Conservation (phyloP, 1,284 basidiomycete species). For the Lignosus rhinocerotis region DNA sequence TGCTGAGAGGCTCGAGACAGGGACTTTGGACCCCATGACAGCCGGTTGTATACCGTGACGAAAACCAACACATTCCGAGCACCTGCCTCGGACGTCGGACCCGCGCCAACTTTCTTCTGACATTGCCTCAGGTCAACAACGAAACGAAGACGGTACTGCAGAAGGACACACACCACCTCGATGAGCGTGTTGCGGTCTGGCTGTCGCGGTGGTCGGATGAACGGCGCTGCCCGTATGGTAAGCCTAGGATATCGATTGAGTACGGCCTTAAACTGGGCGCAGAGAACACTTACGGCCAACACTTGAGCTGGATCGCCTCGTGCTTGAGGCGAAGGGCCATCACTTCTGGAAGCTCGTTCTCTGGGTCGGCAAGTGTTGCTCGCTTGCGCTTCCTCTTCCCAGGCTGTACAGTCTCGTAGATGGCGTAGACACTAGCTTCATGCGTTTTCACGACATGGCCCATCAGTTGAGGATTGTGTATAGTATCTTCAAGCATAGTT, state of each 20-base stretch:
- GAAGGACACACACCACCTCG: conserved; percentile 39
- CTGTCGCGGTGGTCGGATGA: conserved; percentile 62
- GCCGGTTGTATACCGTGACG: conserved; percentile 58
- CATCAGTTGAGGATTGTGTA: conserved; percentile 58
- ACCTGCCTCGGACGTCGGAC: conserved; percentile 23
- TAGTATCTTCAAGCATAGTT: conserved; percentile 44
- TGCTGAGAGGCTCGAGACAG: conserved; percentile 69
- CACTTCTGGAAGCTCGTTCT: conserved; percentile 43
- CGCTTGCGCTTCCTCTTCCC: conserved; percentile 49
- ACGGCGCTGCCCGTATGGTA: conserved; percentile 51
- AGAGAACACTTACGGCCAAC: conserved; percentile 54
- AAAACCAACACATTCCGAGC: conserved; percentile 50
- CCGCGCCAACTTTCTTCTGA: conserved; percentile 36
- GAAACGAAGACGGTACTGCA: conserved; percentile 7
- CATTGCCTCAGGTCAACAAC: not conserved
- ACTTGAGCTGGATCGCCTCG: conserved; percentile 48
- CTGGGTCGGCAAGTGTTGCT: conserved; percentile 31
- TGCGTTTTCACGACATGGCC: conserved; percentile 56
- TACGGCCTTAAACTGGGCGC: not conserved
- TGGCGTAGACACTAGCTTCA: conserved; percentile 46
- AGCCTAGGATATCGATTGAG: conserved; percentile 39
- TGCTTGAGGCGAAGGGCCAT: conserved; percentile 48
- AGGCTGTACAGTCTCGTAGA: conserved; percentile 46
- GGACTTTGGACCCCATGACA: conserved; percentile 60
- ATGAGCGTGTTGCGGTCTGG: conserved; percentile 64